Evolutionary conservation across 208 protist species (phyloP).

Genomic region (Balamuthia mandrillaris): DNA sequence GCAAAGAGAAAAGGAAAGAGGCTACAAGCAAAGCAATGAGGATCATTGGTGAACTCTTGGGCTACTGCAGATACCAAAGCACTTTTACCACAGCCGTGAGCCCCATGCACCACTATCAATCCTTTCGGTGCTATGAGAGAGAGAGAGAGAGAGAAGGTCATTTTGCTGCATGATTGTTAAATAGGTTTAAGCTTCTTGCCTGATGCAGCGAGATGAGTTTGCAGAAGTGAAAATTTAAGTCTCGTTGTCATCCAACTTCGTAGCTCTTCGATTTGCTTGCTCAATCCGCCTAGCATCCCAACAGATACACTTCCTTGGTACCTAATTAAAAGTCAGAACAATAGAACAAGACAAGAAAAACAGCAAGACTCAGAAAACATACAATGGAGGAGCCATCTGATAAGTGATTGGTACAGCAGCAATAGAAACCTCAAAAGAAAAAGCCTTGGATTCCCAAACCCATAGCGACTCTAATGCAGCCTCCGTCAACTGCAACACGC

Average conservation of each 20-base stretch:
- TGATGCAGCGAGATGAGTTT: not conserved
- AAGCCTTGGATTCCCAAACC: not conserved
- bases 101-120: slow-evolving; percentile 21
- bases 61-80: not conserved
- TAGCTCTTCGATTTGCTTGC: not conserved
- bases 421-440: not conserved
- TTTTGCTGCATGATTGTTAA: not conserved
- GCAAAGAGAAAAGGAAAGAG: not conserved
- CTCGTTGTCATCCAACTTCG: not conserved
- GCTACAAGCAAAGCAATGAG: not conserved
- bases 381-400: not conserved
- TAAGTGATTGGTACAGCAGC: not conserved
- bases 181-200: not conserved
- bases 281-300: not conserved
- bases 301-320: not conserved
- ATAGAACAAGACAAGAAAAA: not conserved
- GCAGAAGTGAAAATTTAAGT: not conserved
- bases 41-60: not conserved
- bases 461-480: not conserved
- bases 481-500: not conserved
- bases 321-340: not conserved
- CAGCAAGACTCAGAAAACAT: not conserved
- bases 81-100: slow-evolving; percentile 43
- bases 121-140: not conserved
- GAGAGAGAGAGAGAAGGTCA: not conserved